Base-by-base conservation (phyloP, 2,329 filamentous ascomycete genomes). In the Bimuria novae-zelandiae region DNA sequence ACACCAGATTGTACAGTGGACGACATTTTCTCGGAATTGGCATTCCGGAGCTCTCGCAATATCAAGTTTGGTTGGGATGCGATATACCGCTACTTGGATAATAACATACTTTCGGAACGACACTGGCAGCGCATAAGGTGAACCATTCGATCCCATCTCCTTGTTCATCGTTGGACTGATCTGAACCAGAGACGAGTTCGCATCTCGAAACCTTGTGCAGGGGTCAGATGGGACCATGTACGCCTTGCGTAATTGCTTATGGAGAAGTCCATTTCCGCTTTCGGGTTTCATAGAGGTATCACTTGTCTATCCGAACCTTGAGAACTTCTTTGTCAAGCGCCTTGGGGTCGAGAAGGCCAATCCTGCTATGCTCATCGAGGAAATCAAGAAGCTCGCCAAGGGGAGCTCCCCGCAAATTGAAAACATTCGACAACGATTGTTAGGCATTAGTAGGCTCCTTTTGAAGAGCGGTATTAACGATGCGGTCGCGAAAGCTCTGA, bases 361-460 rank as follows among this genome's bases (percentile, higher is more conserved):
- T 25, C 48, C 47, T 4, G 40, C 32, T 21, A 55, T 65, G 49
- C 50, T 65, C 1, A 57, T 64, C 19, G 49, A 51, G 7, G 59
- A 64, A 17, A 35, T 64, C 4, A 46, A 44, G 25, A 42, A 40
- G 1, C 57, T 65, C 51, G 52, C 54, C 11, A 21, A 45, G 30
- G 19, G 51, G 19, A 3, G 25, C 7, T 1, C 37, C 4, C 59
- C 61, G 19, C 30, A 22, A 3, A 51, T 61, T 32, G 36, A 50
- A 2, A 33, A 56, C 2, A 53, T 65, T 7, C 42, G 47, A 12
- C 25, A 32, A 16, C 43, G 54, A 3, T 47, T 64, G 3, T 37
- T 63, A 6, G 47, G 59, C 1, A 51, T 61, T 37, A 57, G 63
- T 19, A 56, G 49, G 47, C 52, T 60, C n/a, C 16, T 64, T 7